A percentile compares a stretch with the other conserved stretches of the same genome.
Evolutionary conservation across 176 grass and related monocot genomes (phyloP).

Genomic region (Eleusine indica): DNA sequence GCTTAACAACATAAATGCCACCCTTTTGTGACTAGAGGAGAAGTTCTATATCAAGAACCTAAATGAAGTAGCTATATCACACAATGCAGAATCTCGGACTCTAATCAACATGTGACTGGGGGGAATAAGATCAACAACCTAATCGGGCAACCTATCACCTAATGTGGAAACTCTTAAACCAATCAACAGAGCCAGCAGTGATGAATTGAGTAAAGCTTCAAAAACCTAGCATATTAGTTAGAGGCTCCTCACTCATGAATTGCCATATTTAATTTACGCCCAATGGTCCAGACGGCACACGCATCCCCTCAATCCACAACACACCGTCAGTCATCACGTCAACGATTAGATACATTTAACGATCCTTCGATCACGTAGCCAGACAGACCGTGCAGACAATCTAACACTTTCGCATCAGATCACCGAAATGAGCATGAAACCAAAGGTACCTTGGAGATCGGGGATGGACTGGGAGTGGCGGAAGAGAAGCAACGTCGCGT

Average conservation of each 20-base stretch:
- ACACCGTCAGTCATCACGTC: background rate
- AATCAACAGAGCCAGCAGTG: background rate
- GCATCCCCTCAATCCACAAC: constrained; percentile 5
- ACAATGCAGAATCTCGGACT: background rate
- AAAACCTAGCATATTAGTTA: background rate
- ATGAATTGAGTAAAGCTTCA: background rate
- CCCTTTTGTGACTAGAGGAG: background rate
- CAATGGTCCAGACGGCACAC: background rate
- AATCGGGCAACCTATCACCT: background rate
- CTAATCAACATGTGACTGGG: no score
- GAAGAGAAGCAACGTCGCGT: constrained; percentile 72
- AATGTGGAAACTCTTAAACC: constrained; percentile 6
- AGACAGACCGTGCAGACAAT: background rate
- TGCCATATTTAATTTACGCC: background rate
- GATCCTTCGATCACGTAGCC: background rate
- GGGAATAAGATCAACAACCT: background rate
- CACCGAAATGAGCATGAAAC: constrained; percentile 14
- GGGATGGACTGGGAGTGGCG: constrained; percentile 90
- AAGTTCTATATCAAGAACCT: background rate
- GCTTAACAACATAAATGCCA: background rate
- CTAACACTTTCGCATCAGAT: background rate
- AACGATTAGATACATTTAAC: background rate
- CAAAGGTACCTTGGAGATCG: constrained; percentile 78
- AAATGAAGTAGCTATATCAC: background rate
- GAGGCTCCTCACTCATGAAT: background rate